Evolutionary conservation across 2,329 filamentous ascomycete species (phyloP).

Genomic region (Pseudogymnoascus sp.): DNA sequence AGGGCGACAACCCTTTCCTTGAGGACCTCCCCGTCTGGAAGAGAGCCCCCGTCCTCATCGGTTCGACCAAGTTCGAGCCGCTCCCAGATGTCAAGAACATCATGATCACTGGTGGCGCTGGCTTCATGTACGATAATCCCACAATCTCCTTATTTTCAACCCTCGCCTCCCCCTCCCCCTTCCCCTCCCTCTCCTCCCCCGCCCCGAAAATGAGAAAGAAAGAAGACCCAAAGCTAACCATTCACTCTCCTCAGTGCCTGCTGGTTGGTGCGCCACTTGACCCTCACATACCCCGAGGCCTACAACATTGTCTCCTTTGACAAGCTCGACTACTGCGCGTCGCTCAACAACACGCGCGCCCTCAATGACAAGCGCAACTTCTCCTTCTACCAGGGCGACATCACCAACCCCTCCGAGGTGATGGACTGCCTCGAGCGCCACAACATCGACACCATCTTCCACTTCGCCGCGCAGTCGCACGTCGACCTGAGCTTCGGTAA

Average conservation of each 20-base stretch:
- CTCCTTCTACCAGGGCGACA: conserved; percentile 69
- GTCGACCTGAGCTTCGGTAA: conserved; percentile 78
- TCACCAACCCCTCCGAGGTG: conserved; percentile 63
- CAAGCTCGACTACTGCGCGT: conserved; percentile 76
- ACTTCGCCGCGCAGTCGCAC: conserved; percentile 80
- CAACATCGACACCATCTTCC: conserved; percentile 70
- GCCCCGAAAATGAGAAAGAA: not conserved
- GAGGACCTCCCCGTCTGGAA: conserved; percentile 60
- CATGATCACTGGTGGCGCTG: conserved; percentile 74
- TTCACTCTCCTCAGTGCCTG: conserved; percentile 49
- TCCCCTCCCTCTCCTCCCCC: not conserved
- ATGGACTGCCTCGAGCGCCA: conserved; percentile 61
- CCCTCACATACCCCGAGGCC: conserved; percentile 59
- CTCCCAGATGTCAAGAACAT: conserved; percentile 66
- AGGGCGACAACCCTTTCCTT: conserved; percentile 31
- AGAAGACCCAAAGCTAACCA: not conserved
- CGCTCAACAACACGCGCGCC: conserved; percentile 67
- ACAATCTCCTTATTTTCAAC: not conserved
- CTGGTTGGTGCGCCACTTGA: conserved; percentile 74
- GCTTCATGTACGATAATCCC: conserved; percentile 59
- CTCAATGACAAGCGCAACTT: conserved; percentile 64
- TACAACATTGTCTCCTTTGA: conserved; percentile 80
- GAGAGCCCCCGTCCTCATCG: conserved; percentile 59
- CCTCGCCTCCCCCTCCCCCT: too few species aligned
- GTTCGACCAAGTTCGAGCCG: conserved; percentile 62